Evolutionary conservation across 768 basidiomycete genomes (phyloP).

Genomic region (Mycena vulgaris): DNA sequence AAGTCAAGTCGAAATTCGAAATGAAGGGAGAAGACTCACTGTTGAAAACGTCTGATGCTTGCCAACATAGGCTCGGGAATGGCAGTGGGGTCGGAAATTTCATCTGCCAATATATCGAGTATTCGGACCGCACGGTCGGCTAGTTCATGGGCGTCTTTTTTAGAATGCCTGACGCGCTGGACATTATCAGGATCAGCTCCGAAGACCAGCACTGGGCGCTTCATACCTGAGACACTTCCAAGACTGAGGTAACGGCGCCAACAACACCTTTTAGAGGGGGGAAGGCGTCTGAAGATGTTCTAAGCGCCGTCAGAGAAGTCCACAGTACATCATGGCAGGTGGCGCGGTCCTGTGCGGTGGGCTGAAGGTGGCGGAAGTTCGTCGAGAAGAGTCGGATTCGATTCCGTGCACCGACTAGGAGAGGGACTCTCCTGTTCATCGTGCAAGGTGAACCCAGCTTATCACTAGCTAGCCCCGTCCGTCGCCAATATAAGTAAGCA

Average conservation of each 20-base stretch:
- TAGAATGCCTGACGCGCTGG: slow-evolving; percentile 18
- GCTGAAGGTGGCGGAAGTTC: background rate
- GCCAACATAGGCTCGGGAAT: slow-evolving; percentile 16
- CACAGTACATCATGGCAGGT: slow-evolving; percentile 9
- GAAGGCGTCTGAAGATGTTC: slow-evolving; percentile 15
- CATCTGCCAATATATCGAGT: background rate
- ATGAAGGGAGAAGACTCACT: background rate
- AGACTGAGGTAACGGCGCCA: slow-evolving; percentile 10
- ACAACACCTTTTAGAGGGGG: slow-evolving; percentile 17
- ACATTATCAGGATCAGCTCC: background rate
- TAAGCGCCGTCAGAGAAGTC: slow-evolving; percentile 27
- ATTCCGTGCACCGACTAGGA: background rate
- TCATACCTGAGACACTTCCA: slow-evolving; percentile 19
- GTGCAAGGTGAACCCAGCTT: background rate
- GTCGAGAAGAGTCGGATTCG: slow-evolving; percentile 5
- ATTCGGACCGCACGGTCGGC: background rate
- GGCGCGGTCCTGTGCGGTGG: background rate
- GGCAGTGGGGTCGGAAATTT: background rate
- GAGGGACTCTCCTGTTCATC: background rate
- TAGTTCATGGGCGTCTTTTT: slow-evolving; percentile 8
- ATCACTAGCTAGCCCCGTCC: too few species aligned
- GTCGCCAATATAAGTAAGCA: too few species aligned
- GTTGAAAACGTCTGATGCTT: slow-evolving; percentile 5
- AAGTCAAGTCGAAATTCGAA: background rate
- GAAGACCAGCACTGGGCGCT: background rate